These are phyloP conservation scores for Colletotrichum tropicale DNA, from an alignment of 2,329 filamentous ascomycete species.

Conservation along the genomic window DNA sequence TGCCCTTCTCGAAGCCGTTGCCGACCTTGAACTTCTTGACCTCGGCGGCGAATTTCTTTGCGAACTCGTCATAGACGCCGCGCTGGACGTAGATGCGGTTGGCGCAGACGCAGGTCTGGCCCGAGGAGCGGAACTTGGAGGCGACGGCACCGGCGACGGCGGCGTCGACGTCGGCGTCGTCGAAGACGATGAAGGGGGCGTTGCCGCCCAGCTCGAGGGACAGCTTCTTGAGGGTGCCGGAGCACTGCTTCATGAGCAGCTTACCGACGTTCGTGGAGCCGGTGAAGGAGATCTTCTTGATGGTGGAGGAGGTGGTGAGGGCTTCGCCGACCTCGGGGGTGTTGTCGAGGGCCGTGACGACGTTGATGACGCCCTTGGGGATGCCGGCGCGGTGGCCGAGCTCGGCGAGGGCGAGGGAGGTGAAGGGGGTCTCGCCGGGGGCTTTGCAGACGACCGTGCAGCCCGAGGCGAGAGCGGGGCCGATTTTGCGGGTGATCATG, in stretches of 20 bases:
- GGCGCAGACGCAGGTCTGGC: slow-evolving; percentile 93
- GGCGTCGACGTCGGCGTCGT: slow-evolving; percentile 86
- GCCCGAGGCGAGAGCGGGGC: slow-evolving; percentile 84
- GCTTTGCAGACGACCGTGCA: slow-evolving; percentile 94
- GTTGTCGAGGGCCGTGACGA: slow-evolving; percentile 81
- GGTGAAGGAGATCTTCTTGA: slow-evolving; percentile 95
- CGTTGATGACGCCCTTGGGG: slow-evolving; percentile 88
- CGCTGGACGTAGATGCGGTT: slow-evolving; percentile 83
- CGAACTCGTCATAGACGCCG: slow-evolving; percentile 79
- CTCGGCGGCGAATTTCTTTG: slow-evolving; percentile 70
- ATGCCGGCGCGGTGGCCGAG: slow-evolving; percentile 86
- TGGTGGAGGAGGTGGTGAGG: slow-evolving; percentile 75
- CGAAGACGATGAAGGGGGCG: slow-evolving; percentile 95
- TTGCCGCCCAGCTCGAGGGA: slow-evolving; percentile 95
- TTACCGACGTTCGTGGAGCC: slow-evolving; percentile 75
- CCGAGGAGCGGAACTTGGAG: slow-evolving; percentile 92
- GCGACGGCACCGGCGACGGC: slow-evolving; percentile 84
- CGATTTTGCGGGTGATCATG: slow-evolving; percentile 75
- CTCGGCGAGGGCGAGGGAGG: slow-evolving; percentile 85
- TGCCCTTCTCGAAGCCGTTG: slow-evolving; percentile 70
- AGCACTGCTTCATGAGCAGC: slow-evolving; percentile 87
- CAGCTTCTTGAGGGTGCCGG: slow-evolving; percentile 80
- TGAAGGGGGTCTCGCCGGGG: slow-evolving; percentile 91
- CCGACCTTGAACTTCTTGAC: slow-evolving; percentile 79
- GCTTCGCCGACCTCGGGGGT: slow-evolving; percentile 79